phyloP scores from a whole-genome alignment of 768 basidiomycete genomes.

The Tylopilus sp. region DNA sequence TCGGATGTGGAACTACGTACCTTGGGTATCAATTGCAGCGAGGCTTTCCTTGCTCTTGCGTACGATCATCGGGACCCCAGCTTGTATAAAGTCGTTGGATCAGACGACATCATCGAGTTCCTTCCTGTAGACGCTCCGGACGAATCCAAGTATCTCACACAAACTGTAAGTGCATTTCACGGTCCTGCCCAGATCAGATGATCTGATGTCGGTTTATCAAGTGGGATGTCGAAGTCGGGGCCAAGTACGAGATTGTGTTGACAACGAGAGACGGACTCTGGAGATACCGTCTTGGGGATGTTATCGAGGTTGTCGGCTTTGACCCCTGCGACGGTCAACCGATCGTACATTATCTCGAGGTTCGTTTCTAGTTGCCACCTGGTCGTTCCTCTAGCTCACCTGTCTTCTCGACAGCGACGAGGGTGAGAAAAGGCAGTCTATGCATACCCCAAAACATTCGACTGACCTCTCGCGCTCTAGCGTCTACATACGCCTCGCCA shows the following conservation, averaged over 20 bases:
- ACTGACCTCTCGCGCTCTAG: constrained; percentile 1
- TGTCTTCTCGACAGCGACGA: constrained; percentile 10
- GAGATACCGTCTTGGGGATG: constrained; percentile 22
- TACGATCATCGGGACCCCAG: constrained; percentile 23
- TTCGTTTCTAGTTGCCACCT: neutral
- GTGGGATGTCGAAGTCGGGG: constrained; percentile 20
- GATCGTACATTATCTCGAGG: constrained; percentile 23
- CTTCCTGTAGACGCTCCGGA: constrained; percentile 18
- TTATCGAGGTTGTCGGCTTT: constrained; percentile 21
- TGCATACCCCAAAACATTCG: neutral
- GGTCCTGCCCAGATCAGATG: neutral
- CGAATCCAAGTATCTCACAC: constrained; percentile 17
- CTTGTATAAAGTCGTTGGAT: constrained; percentile 23
- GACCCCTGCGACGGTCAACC: constrained; percentile 21
- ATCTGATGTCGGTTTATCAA: constrained; percentile 1
- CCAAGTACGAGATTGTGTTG: constrained; percentile 20
- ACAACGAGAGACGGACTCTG: constrained; percentile 27
- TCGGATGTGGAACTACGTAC: constrained; percentile 19
- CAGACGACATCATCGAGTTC: constrained; percentile 24
- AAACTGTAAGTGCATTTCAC: constrained; percentile 9
- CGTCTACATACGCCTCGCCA: constrained; percentile 17
- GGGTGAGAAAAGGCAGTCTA: constrained; percentile 10
- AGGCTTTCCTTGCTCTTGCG: constrained; percentile 20
- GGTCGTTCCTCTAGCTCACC: neutral
- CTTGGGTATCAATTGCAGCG: constrained; percentile 22